Evolutionary conservation across 768 basidiomycete species (phyloP), one percentile per base, ranked within the genome.

Genomic region (Daedalea quercina): DNA sequence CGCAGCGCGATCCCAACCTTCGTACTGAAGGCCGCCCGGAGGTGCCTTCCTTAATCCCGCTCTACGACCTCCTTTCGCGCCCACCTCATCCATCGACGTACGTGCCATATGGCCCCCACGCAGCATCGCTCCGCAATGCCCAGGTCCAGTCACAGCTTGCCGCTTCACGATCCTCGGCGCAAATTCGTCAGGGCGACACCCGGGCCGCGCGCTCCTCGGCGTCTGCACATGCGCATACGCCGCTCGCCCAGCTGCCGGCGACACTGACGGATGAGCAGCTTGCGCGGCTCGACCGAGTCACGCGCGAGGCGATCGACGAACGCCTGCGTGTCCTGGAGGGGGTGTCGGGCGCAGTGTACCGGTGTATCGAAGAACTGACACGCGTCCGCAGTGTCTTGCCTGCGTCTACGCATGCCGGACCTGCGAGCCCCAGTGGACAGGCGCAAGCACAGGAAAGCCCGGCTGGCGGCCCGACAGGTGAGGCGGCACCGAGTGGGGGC

Each of bases 271-370:
- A 82, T 15, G 78, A 79, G 37, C 87, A 91, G 60, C 72, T 93
- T 12, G 70, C 76, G 17, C 68, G 74, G 19, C 69, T 92, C 67
- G 88, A 92, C 57, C 70, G 61, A 24, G 63, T 85, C 35, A 90
- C 89, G 24, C 74, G 88, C 50, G 87, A 89, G 58, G 86, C 87
- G 6, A 87, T 96, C 46, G 90, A 94, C 58, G 90, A 93, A 60
- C 79, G 91, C 51, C 68, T 97, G 55, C 76, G 82, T 41, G 77
- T 91, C 35, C 70, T 97, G 34, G 85, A 92, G 68, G 78, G 82
- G 17, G 85, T 94, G 35, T 89, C 91, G 35, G 74, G 74, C 34
- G 78, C 83, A 2, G 73, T 93, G n/a, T 81, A 80, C 63, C 75
- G 77, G 19, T 85, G 90, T 60, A 77, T 90, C 50, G 85, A 88